Evolutionary conservation across 164 flowering plant species (phyloP).

Genomic region (Vitis labrusca): DNA sequence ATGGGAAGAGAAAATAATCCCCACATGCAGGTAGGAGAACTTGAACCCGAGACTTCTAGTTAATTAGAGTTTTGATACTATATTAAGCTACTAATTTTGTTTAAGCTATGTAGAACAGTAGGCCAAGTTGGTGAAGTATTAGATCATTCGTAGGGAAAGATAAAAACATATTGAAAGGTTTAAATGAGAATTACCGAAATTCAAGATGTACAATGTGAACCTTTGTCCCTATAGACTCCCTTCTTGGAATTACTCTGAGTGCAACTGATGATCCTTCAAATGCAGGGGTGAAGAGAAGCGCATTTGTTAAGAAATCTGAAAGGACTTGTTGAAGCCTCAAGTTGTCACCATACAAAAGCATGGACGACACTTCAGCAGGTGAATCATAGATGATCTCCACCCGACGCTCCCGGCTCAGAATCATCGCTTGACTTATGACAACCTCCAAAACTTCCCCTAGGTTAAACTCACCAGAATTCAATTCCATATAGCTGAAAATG

Average conservation of each 20-base stretch:
- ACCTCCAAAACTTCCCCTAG: constrained; percentile 63
- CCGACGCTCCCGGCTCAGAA: constrained; percentile 52
- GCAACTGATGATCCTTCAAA: constrained; percentile 51
- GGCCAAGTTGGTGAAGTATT: no score
- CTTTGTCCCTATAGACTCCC: constrained; percentile 55
- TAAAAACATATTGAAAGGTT: neutral
- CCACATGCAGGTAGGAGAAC: no score
- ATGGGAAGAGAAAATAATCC: no score
- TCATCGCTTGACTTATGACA: constrained; percentile 65
- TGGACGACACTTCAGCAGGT: constrained; percentile 53
- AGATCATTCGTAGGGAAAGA: neutral
- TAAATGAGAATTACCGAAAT: constrained; percentile 46
- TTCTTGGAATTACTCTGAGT: constrained; percentile 49
- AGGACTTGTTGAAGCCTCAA: constrained; percentile 87
- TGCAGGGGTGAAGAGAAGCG: constrained; percentile 55
- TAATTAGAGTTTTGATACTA: neutral
- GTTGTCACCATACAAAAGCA: constrained; percentile 68
- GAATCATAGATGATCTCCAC: constrained; percentile 52
- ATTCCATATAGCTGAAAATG: constrained; percentile 57
- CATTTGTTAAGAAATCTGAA: constrained; percentile 62
- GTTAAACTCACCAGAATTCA: constrained; percentile 52
- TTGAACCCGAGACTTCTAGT: neutral
- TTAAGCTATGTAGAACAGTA: no score
- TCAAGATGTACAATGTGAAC: constrained; percentile 74
- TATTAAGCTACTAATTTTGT: no score